phyloP scores from a whole-genome alignment of 371 early-diverging fungal species.

The Paramicrosporidium saccamoebae region DNA sequence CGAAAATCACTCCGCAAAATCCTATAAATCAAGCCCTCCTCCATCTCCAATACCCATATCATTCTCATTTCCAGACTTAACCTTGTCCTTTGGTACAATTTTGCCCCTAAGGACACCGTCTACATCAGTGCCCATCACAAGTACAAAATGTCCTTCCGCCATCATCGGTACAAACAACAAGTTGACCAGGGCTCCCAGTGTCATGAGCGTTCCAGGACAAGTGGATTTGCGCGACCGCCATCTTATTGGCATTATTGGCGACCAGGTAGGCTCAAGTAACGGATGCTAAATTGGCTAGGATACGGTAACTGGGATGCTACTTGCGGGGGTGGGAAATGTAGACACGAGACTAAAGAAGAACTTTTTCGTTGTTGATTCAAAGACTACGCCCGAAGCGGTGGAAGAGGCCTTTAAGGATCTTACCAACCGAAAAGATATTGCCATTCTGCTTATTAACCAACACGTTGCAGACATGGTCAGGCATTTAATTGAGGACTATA shows the following conservation, averaged over 20 bases:
- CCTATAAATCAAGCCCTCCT: constrained; percentile 9
- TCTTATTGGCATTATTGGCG: constrained; percentile 79
- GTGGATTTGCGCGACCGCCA: too few species aligned
- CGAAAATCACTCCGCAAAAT: constrained; percentile 47
- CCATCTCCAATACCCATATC: too few species aligned
- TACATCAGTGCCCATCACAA: constrained; percentile 40
- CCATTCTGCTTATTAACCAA: constrained; percentile 87
- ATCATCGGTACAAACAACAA: too few species aligned
- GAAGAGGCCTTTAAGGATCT: constrained; percentile 64
- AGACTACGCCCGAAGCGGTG: constrained; percentile 55
- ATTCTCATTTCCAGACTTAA: too few species aligned
- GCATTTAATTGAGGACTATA: constrained; percentile 50
- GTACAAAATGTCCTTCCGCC: too few species aligned
- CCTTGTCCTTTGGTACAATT: constrained; percentile 21
- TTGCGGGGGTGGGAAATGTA: constrained; percentile 84
- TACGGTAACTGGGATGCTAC: constrained; percentile 77
- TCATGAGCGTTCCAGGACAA: too few species aligned
- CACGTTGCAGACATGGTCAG: constrained; percentile 86
- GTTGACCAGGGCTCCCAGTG: too few species aligned
- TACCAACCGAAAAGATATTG: constrained; percentile 74
- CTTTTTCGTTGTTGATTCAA: constrained; percentile 80
- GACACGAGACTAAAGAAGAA: constrained; percentile 46
- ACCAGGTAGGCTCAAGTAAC: constrained; percentile 42
- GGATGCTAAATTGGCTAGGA: constrained; percentile 12
- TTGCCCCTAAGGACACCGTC: constrained; percentile 44